These are phyloP conservation scores for Vickermania spadyakhi DNA, from an alignment of 208 protist species.

Conservation along the genomic window DNA sequence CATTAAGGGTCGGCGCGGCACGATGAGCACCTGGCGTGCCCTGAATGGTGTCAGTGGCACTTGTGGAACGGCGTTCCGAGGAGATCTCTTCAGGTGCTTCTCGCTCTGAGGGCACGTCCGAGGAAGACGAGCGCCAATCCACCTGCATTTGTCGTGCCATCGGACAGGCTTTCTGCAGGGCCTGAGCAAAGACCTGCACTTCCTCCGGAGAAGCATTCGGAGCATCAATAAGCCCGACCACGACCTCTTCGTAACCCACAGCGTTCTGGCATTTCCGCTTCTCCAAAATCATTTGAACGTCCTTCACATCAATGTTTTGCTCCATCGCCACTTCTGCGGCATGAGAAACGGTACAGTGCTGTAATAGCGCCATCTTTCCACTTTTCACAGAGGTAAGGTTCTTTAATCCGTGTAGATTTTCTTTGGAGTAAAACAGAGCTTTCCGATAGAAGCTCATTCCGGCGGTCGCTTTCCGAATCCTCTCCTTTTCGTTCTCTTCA, in stretches of 20 bases:
- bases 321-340: slow-evolving; percentile 78
- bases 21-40: too few species aligned
- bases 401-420: too few species aligned
- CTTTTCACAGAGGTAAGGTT: too few species aligned
- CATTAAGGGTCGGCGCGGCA: too few species aligned
- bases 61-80: too few species aligned
- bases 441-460: slow-evolving; percentile 3
- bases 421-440: too few species aligned
- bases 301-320: slow-evolving; percentile 71
- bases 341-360: slow-evolving; percentile 81
- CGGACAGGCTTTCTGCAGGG: slow-evolving; percentile 63
- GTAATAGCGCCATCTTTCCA: slow-evolving; percentile 56
- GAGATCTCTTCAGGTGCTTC: neutral
- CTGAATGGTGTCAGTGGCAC: too few species aligned
- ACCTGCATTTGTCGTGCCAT: slow-evolving; percentile 56
- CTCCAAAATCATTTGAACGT: slow-evolving; percentile 67
- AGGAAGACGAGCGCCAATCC: slow-evolving; percentile 21
- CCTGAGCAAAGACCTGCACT: slow-evolving; percentile 64
- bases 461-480: slow-evolving; percentile 17
- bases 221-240: slow-evolving; percentile 84
- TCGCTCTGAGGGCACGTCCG: neutral
- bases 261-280: slow-evolving; percentile 17
- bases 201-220: slow-evolving; percentile 52
- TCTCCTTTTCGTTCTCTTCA: neutral
- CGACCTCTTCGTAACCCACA: slow-evolving; percentile 42